phyloP scores from a whole-genome alignment of 1,284 basidiomycete genomes.

The Leccinum pallidistipes region DNA sequence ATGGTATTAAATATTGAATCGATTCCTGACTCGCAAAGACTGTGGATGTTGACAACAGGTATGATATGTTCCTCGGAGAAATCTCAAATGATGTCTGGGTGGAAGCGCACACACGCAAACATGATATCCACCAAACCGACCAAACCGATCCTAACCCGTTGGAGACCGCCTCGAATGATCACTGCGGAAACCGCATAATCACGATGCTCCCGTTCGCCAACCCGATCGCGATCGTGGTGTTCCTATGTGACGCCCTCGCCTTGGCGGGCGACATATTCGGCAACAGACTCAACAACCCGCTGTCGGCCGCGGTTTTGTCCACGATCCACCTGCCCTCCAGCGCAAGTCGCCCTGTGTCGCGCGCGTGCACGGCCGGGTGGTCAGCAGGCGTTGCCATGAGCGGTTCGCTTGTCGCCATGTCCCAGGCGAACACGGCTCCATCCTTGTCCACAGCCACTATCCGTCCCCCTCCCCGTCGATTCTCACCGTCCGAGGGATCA shows the following conservation, averaged over 20 bases:
- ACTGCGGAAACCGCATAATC: slow-evolving; percentile 24
- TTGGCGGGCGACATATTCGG: slow-evolving; percentile 33
- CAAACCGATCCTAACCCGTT: neutral
- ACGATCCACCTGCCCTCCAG: slow-evolving; percentile 30
- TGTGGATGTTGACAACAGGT: too few relatives aligned
- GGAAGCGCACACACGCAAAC: neutral
- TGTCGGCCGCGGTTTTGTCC: slow-evolving; percentile 13
- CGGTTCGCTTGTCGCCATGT: slow-evolving; percentile 22
- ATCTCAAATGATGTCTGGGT: too few relatives aligned
- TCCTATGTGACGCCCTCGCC: slow-evolving; percentile 22
- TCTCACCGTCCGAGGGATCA: neutral
- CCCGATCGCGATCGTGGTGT: slow-evolving; percentile 26
- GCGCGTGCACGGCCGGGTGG: slow-evolving; percentile 14
- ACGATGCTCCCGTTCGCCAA: slow-evolving; percentile 35
- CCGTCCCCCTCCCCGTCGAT: neutral
- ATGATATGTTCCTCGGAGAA: too few relatives aligned
- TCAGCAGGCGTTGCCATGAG: slow-evolving; percentile 24
- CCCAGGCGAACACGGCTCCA: slow-evolving; percentile 30
- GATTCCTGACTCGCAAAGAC: too few relatives aligned
- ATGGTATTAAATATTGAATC: too few relatives aligned
- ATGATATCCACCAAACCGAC: neutral
- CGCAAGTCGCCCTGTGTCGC: slow-evolving; percentile 10
- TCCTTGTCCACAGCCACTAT: slow-evolving; percentile 30
- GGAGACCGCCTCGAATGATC: neutral
- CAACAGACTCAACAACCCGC: slow-evolving; percentile 18